Evolutionary conservation across 805 yeast genomes (phyloP), one percentile per base, ranked within the genome.

Genomic region (Saccharomycopsis schoenii): DNA sequence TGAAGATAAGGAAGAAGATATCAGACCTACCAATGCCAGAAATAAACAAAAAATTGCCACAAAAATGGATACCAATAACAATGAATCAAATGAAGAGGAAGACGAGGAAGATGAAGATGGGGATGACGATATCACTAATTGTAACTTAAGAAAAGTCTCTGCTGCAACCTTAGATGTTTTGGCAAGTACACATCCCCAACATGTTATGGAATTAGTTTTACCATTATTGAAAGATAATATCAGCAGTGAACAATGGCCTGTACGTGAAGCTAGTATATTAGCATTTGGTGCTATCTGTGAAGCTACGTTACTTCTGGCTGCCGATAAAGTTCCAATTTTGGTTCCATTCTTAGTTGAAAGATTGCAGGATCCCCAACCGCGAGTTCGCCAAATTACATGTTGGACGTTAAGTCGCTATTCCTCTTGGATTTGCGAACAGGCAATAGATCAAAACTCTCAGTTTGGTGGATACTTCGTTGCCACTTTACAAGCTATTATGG

Each of bases 231-330:
- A 88, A 71, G 84, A 83, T 55, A 82, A 84, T 59, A 83, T 94
- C 59, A 80, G 80, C 9, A 81, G 90, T 2, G 74, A 77, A 2
- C 82, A 86, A 62, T 94, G 99, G 99, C 89, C 88, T 25, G 82
- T 88, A 9, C 81, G 97, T 62, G 99, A 94, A 72, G 94, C 97
- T 5, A 85, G 97, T 1, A 92, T 94, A 34, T 77, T 94, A 56
- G 97, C 98, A 0, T 80, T 94, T 69, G 99, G 99, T 64, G 98
- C 98, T 36, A 85, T 93, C 68, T 89, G 96, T 42, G 92, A 87
- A 67, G 96, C 97, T 65, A 91, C 96, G 66, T 76, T 86, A 55
- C 89, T 86, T 60, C 78, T 81, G 58, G 84, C 91, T 4, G 73
- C 84, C 21, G 83, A 82, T 50, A 88, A 88, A 67, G 75, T 94